A percentile compares a stretch with the other conserved stretches of the same genome.
Evolutionary conservation across 2,329 filamentous ascomycete genomes (phyloP).

Genomic region (Alternaria viburni): DNA sequence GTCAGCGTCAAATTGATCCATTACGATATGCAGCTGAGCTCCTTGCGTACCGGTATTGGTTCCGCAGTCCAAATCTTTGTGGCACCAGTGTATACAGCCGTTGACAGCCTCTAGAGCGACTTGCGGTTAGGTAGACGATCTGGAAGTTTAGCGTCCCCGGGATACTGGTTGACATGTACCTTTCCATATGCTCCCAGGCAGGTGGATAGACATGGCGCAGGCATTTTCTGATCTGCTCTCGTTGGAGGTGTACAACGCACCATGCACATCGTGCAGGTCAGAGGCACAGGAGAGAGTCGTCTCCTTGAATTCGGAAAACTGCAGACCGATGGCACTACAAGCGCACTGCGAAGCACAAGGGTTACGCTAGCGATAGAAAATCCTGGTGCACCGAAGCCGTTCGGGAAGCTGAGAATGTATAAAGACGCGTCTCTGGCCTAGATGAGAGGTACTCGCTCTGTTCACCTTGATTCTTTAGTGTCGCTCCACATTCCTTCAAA

Average conservation of each 20-base stretch:
- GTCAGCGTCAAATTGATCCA: not conserved
- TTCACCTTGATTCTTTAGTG: not conserved
- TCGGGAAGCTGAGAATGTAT: slow-evolving; percentile 10
- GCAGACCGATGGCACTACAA: slow-evolving; percentile 24
- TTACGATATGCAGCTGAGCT: not conserved
- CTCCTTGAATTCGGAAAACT: slow-evolving; percentile 19
- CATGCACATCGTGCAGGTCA: slow-evolving; percentile 9
- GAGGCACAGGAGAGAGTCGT: slow-evolving; percentile 12
- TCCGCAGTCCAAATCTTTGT: not conserved
- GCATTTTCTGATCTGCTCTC: not conserved
- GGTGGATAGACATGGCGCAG: slow-evolving; percentile 11
- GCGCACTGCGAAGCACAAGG: slow-evolving; percentile 14
- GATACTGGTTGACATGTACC: slow-evolving; percentile 13
- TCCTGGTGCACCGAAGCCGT: slow-evolving; percentile 1
- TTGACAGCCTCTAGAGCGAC: not conserved
- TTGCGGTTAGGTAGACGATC: slow-evolving; percentile 3
- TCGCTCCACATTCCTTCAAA: not conserved
- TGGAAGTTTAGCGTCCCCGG: slow-evolving; percentile 1
- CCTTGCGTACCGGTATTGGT: not conserved
- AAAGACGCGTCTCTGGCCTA: slow-evolving; percentile 11
- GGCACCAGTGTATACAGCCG: slow-evolving; percentile 7
- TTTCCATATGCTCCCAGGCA: slow-evolving; percentile 4
- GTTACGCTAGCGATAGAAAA: slow-evolving; percentile 1
- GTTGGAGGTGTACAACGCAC: slow-evolving; percentile 6
- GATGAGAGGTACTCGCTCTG: not conserved